phyloP scores from a whole-genome alignment of 2,329 filamentous ascomycete genomes.

The Kalmusia sp. region DNA sequence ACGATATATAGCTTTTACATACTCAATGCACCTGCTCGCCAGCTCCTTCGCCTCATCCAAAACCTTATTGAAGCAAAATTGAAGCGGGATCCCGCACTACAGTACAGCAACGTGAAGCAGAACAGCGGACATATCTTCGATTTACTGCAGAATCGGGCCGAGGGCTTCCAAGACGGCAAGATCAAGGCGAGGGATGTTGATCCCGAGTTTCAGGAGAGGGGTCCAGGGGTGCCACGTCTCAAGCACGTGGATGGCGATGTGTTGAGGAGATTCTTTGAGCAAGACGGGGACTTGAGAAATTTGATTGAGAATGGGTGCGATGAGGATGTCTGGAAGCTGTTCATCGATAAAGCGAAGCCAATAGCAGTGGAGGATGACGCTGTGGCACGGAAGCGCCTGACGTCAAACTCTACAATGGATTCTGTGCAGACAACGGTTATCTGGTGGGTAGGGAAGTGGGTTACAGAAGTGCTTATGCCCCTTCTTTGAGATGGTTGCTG shows the following conservation, averaged over 20 bases:
- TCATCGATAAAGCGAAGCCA: constrained; percentile 33
- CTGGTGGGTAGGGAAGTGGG: constrained; percentile 8
- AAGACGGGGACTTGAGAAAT: constrained; percentile 23
- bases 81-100: constrained; percentile 18
- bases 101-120: constrained; percentile 19
- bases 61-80: constrained; percentile 57
- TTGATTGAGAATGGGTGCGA: constrained; percentile 25
- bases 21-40: constrained; percentile 68
- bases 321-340: constrained; percentile 26
- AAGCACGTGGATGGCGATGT: constrained; percentile 54
- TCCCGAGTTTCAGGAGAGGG: constrained; percentile 27
- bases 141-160: constrained; percentile 28
- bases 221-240: constrained; percentile 25
- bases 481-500: neutral
- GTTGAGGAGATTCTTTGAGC: constrained; percentile 37
- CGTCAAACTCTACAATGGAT: too few relatives aligned
- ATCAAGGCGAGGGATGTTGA: constrained; percentile 32
- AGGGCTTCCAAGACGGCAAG: constrained; percentile 24
- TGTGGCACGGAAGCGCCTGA: too few relatives aligned
- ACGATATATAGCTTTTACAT: constrained; percentile 67
- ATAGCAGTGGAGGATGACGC: constrained; percentile 23
- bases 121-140: constrained; percentile 27
- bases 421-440: too few relatives aligned
- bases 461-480: neutral
- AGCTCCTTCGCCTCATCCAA: constrained; percentile 75